phyloP scores from a whole-genome alignment of 257 asterid genomes.

The Perilla frutescens region DNA sequence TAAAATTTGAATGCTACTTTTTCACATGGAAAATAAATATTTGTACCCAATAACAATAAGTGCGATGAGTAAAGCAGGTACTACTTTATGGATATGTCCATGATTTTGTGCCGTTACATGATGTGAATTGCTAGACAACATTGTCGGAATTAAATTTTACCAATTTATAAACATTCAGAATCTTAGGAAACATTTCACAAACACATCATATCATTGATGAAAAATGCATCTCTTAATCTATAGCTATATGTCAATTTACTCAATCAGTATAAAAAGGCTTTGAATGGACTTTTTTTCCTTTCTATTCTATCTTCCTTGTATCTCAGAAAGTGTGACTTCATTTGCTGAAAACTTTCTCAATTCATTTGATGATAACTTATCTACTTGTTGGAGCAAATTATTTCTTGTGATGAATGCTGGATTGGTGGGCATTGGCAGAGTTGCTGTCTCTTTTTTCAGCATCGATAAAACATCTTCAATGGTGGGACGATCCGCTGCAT shows the following conservation, averaged over 20 bases:
- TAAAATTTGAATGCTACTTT: conserved; percentile 24
- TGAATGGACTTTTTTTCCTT: not conserved
- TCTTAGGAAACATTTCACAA: conserved; percentile 8
- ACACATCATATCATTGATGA: not conserved
- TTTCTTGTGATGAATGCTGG: conserved; percentile 55
- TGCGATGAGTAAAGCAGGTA: not conserved
- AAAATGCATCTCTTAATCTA: not conserved
- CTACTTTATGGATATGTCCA: conserved; percentile 9
- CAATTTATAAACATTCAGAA: not conserved
- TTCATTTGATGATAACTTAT: conserved; percentile 29
- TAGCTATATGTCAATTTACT: no score
- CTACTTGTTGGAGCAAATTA: conserved; percentile 17
- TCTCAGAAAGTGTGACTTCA: conserved; percentile 41
- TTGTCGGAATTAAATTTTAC: not conserved
- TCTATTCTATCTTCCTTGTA: conserved; percentile 35
- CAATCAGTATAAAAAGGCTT: not conserved
- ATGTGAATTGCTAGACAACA: not conserved
- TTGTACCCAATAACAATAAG: not conserved
- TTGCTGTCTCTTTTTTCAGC: conserved; percentile 45
- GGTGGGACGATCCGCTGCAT: conserved; percentile 50
- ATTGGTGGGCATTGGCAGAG: conserved; percentile 44
- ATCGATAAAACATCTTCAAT: conserved; percentile 51
- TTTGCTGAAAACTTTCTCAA: conserved; percentile 35
- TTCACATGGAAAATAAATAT: not conserved
- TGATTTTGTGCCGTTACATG: conserved; percentile 1